These are phyloP conservation scores for Trichoderma sp. DNA, from an alignment of 2,329 filamentous ascomycete species.

Conservation along the genomic window DNA sequence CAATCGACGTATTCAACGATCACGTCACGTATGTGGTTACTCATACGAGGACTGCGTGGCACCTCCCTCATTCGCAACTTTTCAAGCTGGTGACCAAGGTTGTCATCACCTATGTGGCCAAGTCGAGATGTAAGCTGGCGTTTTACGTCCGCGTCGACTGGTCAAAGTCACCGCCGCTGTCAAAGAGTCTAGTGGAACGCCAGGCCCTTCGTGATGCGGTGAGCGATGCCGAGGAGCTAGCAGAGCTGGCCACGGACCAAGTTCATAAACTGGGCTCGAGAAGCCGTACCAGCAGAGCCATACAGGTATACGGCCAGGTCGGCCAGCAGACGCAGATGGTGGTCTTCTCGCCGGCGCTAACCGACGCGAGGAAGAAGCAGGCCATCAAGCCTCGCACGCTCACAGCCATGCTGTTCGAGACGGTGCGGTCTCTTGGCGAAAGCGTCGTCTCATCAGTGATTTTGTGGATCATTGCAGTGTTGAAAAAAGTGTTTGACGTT, in stretches of 20 bases:
- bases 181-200: slow-evolving; percentile 59
- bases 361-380: slow-evolving; percentile 50
- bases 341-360: slow-evolving; percentile 52
- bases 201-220: slow-evolving; percentile 73
- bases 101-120: slow-evolving; percentile 88
- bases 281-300: slow-evolving; percentile 71
- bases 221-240: slow-evolving; percentile 69
- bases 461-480: slow-evolving; percentile 67
- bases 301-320: slow-evolving; percentile 74
- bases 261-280: slow-evolving; percentile 70
- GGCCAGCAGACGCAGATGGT: slow-evolving; percentile 65
- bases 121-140: slow-evolving; percentile 87
- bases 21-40: slow-evolving; percentile 66
- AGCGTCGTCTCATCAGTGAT: slow-evolving; percentile 73
- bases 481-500: slow-evolving; percentile 65
- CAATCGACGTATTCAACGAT: slow-evolving; percentile 78
- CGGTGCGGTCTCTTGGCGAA: slow-evolving; percentile 67
- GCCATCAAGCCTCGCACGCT: slow-evolving; percentile 61
- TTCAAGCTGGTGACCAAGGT: slow-evolving; percentile 87
- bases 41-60: slow-evolving; percentile 67
- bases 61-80: slow-evolving; percentile 74
- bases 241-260: slow-evolving; percentile 73
- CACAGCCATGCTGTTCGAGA: slow-evolving; percentile 69
- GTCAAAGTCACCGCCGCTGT: slow-evolving; percentile 63
- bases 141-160: slow-evolving; percentile 88